Base-by-base conservation (phyloP, 148 eudicot genomes). In the Fallopia convolvulus region DNA sequence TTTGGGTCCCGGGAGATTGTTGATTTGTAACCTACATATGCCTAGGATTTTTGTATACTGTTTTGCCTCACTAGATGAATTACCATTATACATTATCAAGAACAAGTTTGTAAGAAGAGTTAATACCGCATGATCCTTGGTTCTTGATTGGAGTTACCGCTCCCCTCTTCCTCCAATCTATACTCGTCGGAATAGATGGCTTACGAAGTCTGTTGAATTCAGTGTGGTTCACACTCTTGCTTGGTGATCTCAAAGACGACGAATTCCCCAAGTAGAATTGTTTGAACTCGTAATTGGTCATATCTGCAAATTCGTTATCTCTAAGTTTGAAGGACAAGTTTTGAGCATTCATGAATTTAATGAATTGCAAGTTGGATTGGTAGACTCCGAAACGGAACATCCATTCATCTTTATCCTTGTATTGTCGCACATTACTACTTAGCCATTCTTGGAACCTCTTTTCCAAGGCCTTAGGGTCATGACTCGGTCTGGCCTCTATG, bases 111-210 rank as follows among this genome's bases (percentile, higher is more conserved):
- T 33, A 33, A 33, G 46, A 42, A 6, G 46, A 42, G 46, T 10
- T 6, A 8, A 42, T 90, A 90, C 97, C 94, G 68, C 94, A 92
- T 58, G 47, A 13, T 76, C 92, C 91, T 76, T 92, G 97, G 84
- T 90, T 77, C 81, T 89, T 87, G 80, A 90, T 79, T 32, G 86
- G 80, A 84, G 92, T 90, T 32, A 89, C 94, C 11, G 91, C 92
- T 14, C 92, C 91, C 47, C 48, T 70, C 83, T 79, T 80, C 84
- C 90, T 85, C 89, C 93, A 89, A 74, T 92, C 97, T 26, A 90
- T 80, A 30, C 41, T 39, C 41, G 1, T 11, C 17, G 72, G 72
- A 12, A 39, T 32, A 26, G 20, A 42, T 42, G 9, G 20, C 17
- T 5, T 17, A 32, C 23, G 41, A 15, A 20, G 17, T 30, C 39